Base-by-base conservation (phyloP, 139 green algal genomes). In the Eudorina sp. region DNA sequence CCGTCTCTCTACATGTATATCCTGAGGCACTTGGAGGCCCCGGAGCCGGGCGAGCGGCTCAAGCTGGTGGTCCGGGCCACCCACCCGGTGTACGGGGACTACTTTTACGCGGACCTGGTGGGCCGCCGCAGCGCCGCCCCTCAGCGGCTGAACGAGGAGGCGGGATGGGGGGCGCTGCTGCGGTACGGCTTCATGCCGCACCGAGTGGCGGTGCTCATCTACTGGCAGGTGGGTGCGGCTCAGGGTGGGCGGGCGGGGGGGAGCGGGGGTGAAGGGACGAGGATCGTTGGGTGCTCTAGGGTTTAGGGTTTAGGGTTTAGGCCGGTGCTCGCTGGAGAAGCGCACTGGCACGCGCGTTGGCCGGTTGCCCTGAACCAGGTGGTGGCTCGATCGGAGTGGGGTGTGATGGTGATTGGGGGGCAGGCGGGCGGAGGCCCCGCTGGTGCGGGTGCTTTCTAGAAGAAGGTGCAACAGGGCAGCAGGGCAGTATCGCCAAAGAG, bases 101-200 rank as follows among this genome's bases (percentile, higher is more conserved):
- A 90, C 85, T 96, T 96, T 84, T 70, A 82, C 38, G 92, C 92
- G 18, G 40, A 66, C 38, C 85, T 94, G 41, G 41, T 84, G 31
- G 90, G 13, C 34, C 51, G 41, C 27, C 14, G 62, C 23, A 85
- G 72, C 68, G n/a, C 13, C 18, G 1, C 16, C 29, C 62, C 31
- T 7, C 16, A 48, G 40, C 53, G 40, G 25, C 77, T 79, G 23
- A 92, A 85, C 78, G 93, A 95, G 79, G 34, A 88, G 27, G 93
- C 89, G 43, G 89, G 91, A 7, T 53, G 92, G 38, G 36, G n/a
- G 2, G 84, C 36, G 1, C 84, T 93, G 69, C 43, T 88, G 34
- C 74, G 92, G 84, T 98, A 96, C 89, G 96, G 96, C 53, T 97
- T 96, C 88, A 92, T 95, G 94, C 95, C 97, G 23, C 97, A 99